Percentiles rank a stretch among this genome's conserved stretches.
phyloP scores from a whole-genome alignment of 345 rosid species.

The Carallia brachiata region DNA sequence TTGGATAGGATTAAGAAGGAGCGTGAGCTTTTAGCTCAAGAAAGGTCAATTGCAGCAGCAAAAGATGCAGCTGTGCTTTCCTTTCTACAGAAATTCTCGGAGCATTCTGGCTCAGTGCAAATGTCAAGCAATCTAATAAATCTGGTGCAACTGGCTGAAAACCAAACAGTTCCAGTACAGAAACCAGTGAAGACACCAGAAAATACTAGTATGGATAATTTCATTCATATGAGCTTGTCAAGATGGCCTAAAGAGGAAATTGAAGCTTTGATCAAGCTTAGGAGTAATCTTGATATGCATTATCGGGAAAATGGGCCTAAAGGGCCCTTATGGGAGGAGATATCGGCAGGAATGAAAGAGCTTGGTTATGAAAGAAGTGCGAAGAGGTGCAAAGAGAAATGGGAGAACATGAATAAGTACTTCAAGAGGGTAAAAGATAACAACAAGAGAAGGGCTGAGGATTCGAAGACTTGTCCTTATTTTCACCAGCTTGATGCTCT shows the following conservation, averaged over 20 bases:
- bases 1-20: slow-evolving; percentile 33
- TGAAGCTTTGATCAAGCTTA: slow-evolving; percentile 27
- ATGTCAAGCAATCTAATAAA: slow-evolving; percentile 9
- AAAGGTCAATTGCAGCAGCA: slow-evolving; percentile 31
- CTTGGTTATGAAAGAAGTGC: slow-evolving; percentile 30
- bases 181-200: slow-evolving; percentile 12
- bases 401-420: slow-evolving; percentile 42
- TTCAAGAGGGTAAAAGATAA: slow-evolving; percentile 38
- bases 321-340: slow-evolving; percentile 34
- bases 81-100: slow-evolving; percentile 31
- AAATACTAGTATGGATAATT: slow-evolving; percentile 9
- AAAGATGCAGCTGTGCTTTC: slow-evolving; percentile 36
- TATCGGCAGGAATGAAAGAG: slow-evolving; percentile 28
- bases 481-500: slow-evolving; percentile 55
- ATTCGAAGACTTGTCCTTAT: slow-evolving; percentile 32
- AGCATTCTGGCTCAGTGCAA: slow-evolving; percentile 14
- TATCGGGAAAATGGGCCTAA: slow-evolving; percentile 29
- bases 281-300: slow-evolving; percentile 25
- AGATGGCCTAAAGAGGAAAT: slow-evolving; percentile 40
- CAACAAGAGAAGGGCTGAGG: slow-evolving; percentile 32
- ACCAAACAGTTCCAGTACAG: slow-evolving; percentile 7
- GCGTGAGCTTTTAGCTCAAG: slow-evolving; percentile 22
- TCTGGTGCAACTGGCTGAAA: slow-evolving; percentile 16
- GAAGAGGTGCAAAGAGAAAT: slow-evolving; percentile 37
- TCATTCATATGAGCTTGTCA: slow-evolving; percentile 17